These are phyloP conservation scores for Kluyveromyces marxianus DNA, from an alignment of 1,139 yeast genomes.

Conservation along the genomic window DNA sequence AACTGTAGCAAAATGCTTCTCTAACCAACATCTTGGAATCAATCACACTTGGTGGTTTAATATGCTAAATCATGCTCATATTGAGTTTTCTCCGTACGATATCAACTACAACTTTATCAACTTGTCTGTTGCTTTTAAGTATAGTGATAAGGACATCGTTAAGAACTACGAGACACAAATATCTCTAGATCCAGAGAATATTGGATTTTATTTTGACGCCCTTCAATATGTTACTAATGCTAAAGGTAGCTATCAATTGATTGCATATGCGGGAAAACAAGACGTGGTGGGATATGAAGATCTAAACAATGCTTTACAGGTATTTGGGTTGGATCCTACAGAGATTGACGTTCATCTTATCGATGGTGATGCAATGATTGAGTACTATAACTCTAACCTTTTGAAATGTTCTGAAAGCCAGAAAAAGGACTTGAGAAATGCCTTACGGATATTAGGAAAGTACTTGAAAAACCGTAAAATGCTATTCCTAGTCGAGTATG, in stretches of 20 bases:
- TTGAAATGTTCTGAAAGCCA: slow-evolving; percentile 22
- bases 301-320: slow-evolving; percentile 45
- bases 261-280: slow-evolving; percentile 47
- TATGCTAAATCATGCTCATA: slow-evolving; percentile 31
- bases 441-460: slow-evolving; percentile 39
- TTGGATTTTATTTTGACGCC: slow-evolving; percentile 65
- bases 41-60: slow-evolving; percentile 33
- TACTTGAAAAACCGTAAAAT: slow-evolving; percentile 41
- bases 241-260: slow-evolving; percentile 40
- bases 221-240: slow-evolving; percentile 41
- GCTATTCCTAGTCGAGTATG: slow-evolving; percentile 42
- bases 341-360: slow-evolving; percentile 18
- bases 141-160: slow-evolving; percentile 54
- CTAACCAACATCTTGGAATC: slow-evolving; percentile 25
- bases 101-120: slow-evolving; percentile 36
- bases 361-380: slow-evolving; percentile 41
- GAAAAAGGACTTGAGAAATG: slow-evolving; percentile 27
- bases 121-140: slow-evolving; percentile 53
- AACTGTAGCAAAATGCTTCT: slow-evolving; percentile 6
- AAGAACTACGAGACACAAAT: slow-evolving; percentile 53
- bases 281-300: slow-evolving; percentile 63
- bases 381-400: slow-evolving; percentile 37
- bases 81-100: slow-evolving; percentile 15
- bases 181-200: slow-evolving; percentile 45
- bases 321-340: slow-evolving; percentile 42